phyloP scores from a whole-genome alignment of 2,329 filamentous ascomycete species.

The Apiospora sp. region DNA sequence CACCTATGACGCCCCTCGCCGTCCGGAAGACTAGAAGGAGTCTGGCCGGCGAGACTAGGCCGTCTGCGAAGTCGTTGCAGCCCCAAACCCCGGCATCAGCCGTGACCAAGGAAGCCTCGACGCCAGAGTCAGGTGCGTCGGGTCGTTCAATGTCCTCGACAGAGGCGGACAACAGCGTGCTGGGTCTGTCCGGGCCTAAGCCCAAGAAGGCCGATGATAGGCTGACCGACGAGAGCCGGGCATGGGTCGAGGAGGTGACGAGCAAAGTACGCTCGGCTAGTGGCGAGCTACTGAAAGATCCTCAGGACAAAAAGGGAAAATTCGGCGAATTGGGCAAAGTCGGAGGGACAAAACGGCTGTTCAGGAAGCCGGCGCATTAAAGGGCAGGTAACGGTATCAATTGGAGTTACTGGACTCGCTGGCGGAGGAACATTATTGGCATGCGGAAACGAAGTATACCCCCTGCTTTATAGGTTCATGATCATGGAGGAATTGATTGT shows the following conservation, averaged over 20 bases:
- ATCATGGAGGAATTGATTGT: slow-evolving; percentile 15
- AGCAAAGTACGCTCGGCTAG: slow-evolving; percentile 79
- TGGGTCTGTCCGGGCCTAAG: slow-evolving; percentile 76
- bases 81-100: slow-evolving; percentile 54
- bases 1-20: slow-evolving; percentile 56
- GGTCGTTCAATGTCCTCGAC: slow-evolving; percentile 57
- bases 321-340: slow-evolving; percentile 78
- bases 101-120: slow-evolving; percentile 45
- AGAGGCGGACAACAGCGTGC: slow-evolving; percentile 66
- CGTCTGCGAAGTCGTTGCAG: slow-evolving; percentile 38
- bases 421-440: neutral
- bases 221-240: slow-evolving; percentile 76
- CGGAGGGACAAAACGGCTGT: slow-evolving; percentile 76
- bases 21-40: slow-evolving; percentile 63
- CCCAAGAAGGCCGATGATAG: slow-evolving; percentile 68
- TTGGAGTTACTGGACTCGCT: neutral
- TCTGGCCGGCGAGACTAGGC: slow-evolving; percentile 43
- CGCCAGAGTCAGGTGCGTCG: slow-evolving; percentile 55
- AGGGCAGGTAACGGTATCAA: neutral
- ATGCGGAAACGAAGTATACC: slow-evolving; percentile 9
- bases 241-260: slow-evolving; percentile 86
- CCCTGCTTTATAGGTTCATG: slow-evolving; percentile 6
- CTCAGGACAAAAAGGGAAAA: slow-evolving; percentile 43
- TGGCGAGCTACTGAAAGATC: slow-evolving; percentile 53
- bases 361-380: slow-evolving; percentile 45